Evolutionary conservation across 163 green algal genomes (phyloP).

Genomic region (Scenedesmus sp.): DNA sequence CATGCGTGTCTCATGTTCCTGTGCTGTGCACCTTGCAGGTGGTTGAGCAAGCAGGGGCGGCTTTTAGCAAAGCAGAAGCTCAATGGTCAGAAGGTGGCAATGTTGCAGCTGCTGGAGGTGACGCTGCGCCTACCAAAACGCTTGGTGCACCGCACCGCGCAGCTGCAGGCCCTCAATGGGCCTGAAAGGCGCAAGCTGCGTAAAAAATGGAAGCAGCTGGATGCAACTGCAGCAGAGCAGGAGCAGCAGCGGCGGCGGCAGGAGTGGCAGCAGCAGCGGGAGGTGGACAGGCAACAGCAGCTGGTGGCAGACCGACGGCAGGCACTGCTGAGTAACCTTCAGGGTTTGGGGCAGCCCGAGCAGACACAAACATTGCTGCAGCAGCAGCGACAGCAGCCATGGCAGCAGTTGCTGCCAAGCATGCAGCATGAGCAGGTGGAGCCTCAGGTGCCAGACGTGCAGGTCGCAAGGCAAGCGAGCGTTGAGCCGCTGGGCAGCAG

Average conservation of each 20-base stretch:
- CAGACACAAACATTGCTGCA: neutral
- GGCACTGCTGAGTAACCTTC: neutral
- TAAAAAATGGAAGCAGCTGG: conserved; percentile 30
- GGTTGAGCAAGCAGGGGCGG: conserved; percentile 50
- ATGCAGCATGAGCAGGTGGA: neutral
- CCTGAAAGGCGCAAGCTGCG: conserved; percentile 38
- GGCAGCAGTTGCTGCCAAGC: neutral
- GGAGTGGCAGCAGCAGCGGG: neutral
- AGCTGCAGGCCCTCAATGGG: conserved; percentile 45
- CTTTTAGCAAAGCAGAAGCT: conserved; percentile 56
- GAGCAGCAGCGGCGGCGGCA: neutral
- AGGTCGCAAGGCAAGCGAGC: neutral
- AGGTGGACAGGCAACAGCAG: conserved; percentile 20
- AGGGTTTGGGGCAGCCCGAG: neutral
- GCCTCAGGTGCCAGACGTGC: neutral
- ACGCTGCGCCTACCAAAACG: conserved; percentile 38
- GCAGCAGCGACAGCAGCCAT: neutral
- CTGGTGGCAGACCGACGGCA: neutral
- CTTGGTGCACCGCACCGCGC: conserved; percentile 6
- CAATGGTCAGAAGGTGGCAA: conserved; percentile 31
- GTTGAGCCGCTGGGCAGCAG: no score
- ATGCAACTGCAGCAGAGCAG: neutral
- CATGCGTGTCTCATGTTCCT: neutral
- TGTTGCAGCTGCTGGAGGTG: conserved; percentile 55
- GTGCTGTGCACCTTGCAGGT: conserved; percentile 38